A percentile compares a stretch with the other conserved stretches of the same genome.
phyloP scores from a whole-genome alignment of 176 grass and related monocot species.

The Rhynchospora breviuscula region DNA sequence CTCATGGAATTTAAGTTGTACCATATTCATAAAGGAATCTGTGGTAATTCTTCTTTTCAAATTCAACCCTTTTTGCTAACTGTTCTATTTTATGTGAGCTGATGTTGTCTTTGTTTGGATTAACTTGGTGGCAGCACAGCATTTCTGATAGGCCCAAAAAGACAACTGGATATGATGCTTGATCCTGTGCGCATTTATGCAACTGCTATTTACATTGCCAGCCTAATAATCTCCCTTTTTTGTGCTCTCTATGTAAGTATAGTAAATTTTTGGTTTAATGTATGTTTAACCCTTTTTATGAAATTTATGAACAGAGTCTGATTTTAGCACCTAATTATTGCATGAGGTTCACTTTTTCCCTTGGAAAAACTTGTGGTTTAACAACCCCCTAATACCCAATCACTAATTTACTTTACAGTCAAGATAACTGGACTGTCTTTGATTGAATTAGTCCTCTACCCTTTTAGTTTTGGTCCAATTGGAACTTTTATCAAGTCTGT shows the following conservation, averaged over 20 bases:
- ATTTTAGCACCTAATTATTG: neutral
- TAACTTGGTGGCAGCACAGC: slow-evolving; percentile 91
- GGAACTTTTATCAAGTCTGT: neutral
- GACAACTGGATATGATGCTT: slow-evolving; percentile 98
- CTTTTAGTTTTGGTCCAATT: neutral
- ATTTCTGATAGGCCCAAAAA: slow-evolving; percentile 96
- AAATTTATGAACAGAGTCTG: slow-evolving; percentile 4
- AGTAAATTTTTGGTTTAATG: neutral
- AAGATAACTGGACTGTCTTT: neutral
- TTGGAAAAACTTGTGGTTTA: neutral
- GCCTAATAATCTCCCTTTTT: slow-evolving; percentile 85
- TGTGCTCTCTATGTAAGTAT: slow-evolving; percentile 85
- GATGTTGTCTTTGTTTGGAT: slow-evolving; percentile 31
- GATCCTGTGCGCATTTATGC: slow-evolving; percentile 97
- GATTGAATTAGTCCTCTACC: neutral
- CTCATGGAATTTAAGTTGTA: neutral
- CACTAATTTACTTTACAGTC: neutral
- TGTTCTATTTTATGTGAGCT: slow-evolving; percentile 28
- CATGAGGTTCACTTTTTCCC: neutral
- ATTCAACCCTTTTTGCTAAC: neutral
- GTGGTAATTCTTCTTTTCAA: neutral
- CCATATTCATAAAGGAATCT: neutral
- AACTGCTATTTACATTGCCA: slow-evolving; percentile 93
- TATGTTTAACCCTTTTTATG: neutral
- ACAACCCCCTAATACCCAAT: neutral